phyloP scores from a whole-genome alignment of 176 grass and related monocot genomes.

The Aegilops tauschii region DNA sequence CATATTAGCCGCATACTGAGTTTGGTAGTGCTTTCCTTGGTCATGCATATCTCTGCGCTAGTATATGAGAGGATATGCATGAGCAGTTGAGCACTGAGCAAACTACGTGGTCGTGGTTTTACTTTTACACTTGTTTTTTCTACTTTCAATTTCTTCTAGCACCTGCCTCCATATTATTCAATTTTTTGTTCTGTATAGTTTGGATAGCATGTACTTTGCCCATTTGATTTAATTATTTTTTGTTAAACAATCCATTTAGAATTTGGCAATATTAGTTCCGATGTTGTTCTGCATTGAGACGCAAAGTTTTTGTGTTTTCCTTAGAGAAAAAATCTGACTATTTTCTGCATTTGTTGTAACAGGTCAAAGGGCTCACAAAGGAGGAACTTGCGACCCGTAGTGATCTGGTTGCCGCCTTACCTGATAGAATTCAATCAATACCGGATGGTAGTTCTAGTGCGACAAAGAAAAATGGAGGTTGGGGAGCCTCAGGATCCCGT shows the following conservation, averaged over 20 bases:
- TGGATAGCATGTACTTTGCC: not conserved
- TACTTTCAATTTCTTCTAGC: not conserved
- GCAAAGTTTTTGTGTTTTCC: not conserved
- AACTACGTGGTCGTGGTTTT: not conserved
- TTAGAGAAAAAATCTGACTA: not conserved
- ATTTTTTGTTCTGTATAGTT: not conserved
- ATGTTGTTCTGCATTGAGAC: not conserved
- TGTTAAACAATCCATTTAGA: not conserved
- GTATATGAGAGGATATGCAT: not conserved
- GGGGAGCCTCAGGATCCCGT: slow-evolving; percentile 77
- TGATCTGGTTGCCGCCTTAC: slow-evolving; percentile 78
- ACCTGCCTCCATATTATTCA: not conserved
- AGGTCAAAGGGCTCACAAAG: slow-evolving; percentile 98
- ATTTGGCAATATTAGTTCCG: not conserved
- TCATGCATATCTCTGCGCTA: not conserved
- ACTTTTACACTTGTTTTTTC: not conserved
- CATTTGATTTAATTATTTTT: not conserved
- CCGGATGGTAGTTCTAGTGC: slow-evolving; percentile 75
- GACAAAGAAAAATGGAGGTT: slow-evolving; percentile 72
- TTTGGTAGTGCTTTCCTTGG: not conserved
- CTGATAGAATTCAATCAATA: slow-evolving; percentile 89
- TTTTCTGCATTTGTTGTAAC: slow-evolving; percentile 4
- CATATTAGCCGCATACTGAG: not conserved
- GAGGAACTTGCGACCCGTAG: slow-evolving; percentile 74
- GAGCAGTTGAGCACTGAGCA: not conserved